Evolutionary conservation across 192 early-diverging fungal species (phyloP).

Genomic region (Backusella mclennaniae): DNA sequence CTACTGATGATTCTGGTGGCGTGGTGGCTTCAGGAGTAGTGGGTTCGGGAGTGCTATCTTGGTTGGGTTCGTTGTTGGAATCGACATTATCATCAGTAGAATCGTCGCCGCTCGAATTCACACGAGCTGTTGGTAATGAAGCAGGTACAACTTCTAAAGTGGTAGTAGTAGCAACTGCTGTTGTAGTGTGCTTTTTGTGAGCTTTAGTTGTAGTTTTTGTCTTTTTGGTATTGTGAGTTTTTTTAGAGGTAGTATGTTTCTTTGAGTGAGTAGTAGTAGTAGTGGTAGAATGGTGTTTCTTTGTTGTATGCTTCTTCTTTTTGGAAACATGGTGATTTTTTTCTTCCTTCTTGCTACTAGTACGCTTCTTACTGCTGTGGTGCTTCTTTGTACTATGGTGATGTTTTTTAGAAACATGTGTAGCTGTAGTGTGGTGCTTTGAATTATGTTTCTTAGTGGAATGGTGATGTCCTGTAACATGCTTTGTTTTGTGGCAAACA

Average conservation of each 20-base stretch:
- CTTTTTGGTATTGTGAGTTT: background rate
- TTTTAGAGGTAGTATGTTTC: conserved; percentile 4
- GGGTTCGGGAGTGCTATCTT: background rate
- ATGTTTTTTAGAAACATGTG: background rate
- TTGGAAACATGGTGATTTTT: background rate
- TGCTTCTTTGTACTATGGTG: background rate
- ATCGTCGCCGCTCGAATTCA: background rate
- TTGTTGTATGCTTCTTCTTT: conserved; percentile 3
- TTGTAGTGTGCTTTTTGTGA: conserved; percentile 7
- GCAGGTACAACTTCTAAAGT: background rate
- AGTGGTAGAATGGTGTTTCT: background rate
- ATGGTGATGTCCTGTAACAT: background rate
- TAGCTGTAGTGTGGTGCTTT: background rate
- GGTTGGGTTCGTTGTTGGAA: background rate
- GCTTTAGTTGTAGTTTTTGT: background rate
- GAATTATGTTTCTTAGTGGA: background rate
- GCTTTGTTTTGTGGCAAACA: background rate
- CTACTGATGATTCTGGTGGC: background rate
- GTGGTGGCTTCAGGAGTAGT: background rate
- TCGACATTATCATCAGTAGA: background rate
- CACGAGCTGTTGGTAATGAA: background rate
- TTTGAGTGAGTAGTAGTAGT: background rate
- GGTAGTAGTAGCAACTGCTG: background rate
- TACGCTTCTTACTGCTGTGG: background rate
- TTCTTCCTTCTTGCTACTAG: background rate